Percentiles rank a stretch among this genome's conserved stretches.
Conservation (phyloP, 2,329 filamentous ascomycete genomes). For the Myriosclerotinia duriaeana region DNA sequence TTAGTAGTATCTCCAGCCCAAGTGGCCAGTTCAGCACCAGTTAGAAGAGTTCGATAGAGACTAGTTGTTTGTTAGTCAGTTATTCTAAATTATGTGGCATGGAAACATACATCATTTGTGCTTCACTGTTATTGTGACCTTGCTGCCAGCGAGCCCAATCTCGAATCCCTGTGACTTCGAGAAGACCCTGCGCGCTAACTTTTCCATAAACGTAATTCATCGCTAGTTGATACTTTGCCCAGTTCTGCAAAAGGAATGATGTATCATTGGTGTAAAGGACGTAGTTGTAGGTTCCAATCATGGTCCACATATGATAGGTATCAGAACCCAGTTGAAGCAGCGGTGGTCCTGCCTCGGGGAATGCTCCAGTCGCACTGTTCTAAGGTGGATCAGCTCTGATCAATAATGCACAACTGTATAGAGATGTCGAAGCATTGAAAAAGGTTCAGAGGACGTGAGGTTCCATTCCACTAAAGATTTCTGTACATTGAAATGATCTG, state of each 20-base stretch:
- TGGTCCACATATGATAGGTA: slow-evolving; percentile 59
- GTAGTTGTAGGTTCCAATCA: slow-evolving; percentile 61
- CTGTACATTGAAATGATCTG: background rate
- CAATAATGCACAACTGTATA: background rate
- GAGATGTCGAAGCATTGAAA: slow-evolving; percentile 13
- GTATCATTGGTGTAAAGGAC: slow-evolving; percentile 56
- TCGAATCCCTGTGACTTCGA: slow-evolving; percentile 34
- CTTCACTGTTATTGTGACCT: slow-evolving; percentile 34
- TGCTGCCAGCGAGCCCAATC: slow-evolving; percentile 39
- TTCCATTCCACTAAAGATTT: background rate
- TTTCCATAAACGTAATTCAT: slow-evolving; percentile 49
- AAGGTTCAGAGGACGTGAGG: slow-evolving; percentile 25
- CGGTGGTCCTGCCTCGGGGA: slow-evolving; percentile 36
- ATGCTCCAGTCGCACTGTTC: slow-evolving; percentile 32
- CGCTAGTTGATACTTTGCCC: slow-evolving; percentile 51
- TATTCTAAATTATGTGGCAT: background rate
- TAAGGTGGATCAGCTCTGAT: slow-evolving; percentile 12
- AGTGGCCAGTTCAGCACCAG: slow-evolving; percentile 48
- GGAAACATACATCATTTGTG: slow-evolving; percentile 35
- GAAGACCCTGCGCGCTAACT: slow-evolving; percentile 41
- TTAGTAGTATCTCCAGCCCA: slow-evolving; percentile 41
- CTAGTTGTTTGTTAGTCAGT: slow-evolving; percentile 24
- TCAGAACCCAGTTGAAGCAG: slow-evolving; percentile 41
- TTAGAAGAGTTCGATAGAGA: slow-evolving; percentile 49
- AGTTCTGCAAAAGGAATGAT: slow-evolving; percentile 48